Conservation (phyloP, 2,329 filamentous ascomycete species). For the Monilinia vaccinii-corymbosi region DNA sequence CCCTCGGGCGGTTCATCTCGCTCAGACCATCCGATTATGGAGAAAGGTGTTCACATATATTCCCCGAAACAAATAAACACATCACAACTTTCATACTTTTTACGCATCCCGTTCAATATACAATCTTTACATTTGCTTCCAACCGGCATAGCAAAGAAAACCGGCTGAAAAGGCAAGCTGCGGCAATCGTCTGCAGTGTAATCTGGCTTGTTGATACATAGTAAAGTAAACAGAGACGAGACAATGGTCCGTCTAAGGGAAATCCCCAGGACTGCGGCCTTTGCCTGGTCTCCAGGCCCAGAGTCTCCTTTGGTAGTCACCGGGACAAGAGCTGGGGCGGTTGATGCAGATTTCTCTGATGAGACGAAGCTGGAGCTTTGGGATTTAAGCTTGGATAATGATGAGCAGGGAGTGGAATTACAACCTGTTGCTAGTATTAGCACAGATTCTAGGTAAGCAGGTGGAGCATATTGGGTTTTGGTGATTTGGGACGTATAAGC, state of each 20-base stretch:
- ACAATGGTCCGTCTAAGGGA: conserved; percentile 92
- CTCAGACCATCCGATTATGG: conserved; percentile 11
- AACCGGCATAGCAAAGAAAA: not conserved
- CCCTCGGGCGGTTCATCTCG: not conserved
- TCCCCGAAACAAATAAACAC: conserved; percentile 4
- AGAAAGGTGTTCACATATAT: conserved; percentile 11
- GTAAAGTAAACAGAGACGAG: conserved; percentile 12
- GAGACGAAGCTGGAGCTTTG: conserved; percentile 95
- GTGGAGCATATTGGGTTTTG: not conserved
- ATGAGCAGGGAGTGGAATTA: conserved; percentile 69
- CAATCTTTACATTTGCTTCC: not conserved
- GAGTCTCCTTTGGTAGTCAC: conserved; percentile 78
- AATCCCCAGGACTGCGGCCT: conserved; percentile 92
- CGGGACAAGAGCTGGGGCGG: conserved; percentile 87
- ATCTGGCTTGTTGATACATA: conserved; percentile 4
- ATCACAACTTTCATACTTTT: not conserved
- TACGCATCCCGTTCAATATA: not conserved
- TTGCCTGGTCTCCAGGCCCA: conserved; percentile 86
- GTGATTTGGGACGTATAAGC: conserved; percentile 3
- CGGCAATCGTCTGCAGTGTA: conserved; percentile 5
- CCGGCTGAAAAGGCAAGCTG: conserved; percentile 1
- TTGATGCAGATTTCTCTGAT: conserved; percentile 95
- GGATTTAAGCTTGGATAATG: conserved; percentile 78
- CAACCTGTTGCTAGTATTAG: conserved; percentile 75
- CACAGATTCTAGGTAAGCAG: conserved; percentile 77